phyloP scores from a whole-genome alignment of 1,284 basidiomycete genomes.

The Mycena citricolor region DNA sequence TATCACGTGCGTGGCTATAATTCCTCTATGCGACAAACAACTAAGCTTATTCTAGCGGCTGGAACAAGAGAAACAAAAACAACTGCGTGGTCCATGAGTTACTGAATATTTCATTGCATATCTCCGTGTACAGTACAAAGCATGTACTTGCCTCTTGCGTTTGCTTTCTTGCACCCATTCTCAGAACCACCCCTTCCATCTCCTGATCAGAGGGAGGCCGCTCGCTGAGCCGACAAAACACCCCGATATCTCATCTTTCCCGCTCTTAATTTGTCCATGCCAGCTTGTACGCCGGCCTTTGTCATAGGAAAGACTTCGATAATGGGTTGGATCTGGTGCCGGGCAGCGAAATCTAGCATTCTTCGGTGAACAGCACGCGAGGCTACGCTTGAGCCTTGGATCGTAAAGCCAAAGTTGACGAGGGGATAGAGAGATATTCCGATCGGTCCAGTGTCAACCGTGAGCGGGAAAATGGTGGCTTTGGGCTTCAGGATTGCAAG shows the following conservation, averaged over 20 bases:
- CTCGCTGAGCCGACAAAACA: slow-evolving; percentile 26
- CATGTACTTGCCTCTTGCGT: neutral
- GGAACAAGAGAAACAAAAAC: slow-evolving; percentile 87
- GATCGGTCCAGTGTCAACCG: slow-evolving; percentile 3
- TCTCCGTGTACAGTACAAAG: neutral
- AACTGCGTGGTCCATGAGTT: slow-evolving; percentile 46
- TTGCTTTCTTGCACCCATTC: neutral
- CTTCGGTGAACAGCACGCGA: slow-evolving; percentile 15
- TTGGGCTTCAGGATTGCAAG: slow-evolving; percentile 8
- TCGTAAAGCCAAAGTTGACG: slow-evolving; percentile 1
- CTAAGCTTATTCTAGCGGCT: slow-evolving; percentile 54
- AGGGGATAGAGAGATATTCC: slow-evolving; percentile 15
- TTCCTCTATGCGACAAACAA: slow-evolving; percentile 9
- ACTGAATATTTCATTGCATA: neutral
- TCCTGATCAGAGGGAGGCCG: too few relatives aligned
- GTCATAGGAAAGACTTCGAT: slow-evolving; percentile 25
- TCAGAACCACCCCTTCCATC: too few relatives aligned
- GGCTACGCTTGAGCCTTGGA: slow-evolving; percentile 15
- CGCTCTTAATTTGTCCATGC: slow-evolving; percentile 14
- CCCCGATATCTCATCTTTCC: slow-evolving; percentile 26
- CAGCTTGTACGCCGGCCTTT: slow-evolving; percentile 20
- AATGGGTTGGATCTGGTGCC: slow-evolving; percentile 22
- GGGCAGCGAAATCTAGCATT: slow-evolving; percentile 25
- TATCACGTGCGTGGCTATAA: slow-evolving; percentile 69
- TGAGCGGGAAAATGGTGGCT: slow-evolving; percentile 17